phyloP scores from a whole-genome alignment of 2,329 filamentous ascomycete genomes.

The Scytalidium lignicola region DNA sequence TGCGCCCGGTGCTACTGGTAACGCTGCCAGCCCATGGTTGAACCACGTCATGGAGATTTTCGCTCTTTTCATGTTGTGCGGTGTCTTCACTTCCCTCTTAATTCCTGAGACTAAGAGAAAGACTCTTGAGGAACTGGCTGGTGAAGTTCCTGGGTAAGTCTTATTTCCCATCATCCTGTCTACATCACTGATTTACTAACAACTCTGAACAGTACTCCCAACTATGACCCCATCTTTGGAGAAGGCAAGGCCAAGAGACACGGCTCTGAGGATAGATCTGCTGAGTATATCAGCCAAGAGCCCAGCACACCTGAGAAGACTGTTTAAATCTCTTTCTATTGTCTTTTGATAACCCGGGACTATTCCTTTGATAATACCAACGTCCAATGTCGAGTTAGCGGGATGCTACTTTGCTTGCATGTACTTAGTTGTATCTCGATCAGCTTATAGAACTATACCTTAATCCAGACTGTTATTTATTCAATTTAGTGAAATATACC shows the following conservation, averaged over 20 bases:
- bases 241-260: not conserved
- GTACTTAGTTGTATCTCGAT: too few relatives aligned
- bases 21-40: slow-evolving; percentile 47
- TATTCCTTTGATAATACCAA: too few relatives aligned
- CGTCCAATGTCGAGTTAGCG: too few relatives aligned
- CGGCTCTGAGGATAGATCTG: not conserved
- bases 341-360: too few relatives aligned
- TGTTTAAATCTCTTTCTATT: too few relatives aligned
- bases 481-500: too few relatives aligned
- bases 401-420: too few relatives aligned
- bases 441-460: too few relatives aligned
- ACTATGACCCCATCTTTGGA: not conserved
- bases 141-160: slow-evolving; percentile 37
- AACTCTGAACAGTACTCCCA: not conserved
- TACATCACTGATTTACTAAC: not conserved
- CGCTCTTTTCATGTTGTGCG: slow-evolving; percentile 74
- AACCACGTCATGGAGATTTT: slow-evolving; percentile 74
- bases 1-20: slow-evolving; percentile 13
- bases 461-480: too few relatives aligned
- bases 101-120: slow-evolving; percentile 74
- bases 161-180: not conserved
- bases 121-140: slow-evolving; percentile 66
- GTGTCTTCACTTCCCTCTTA: slow-evolving; percentile 61
- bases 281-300: too few relatives aligned
- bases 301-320: too few relatives aligned